Evolutionary conservation across 495 filamentous ascomycete species (phyloP), one percentile per base, ranked within the genome.

Genomic region (Bacidia rubella): DNA sequence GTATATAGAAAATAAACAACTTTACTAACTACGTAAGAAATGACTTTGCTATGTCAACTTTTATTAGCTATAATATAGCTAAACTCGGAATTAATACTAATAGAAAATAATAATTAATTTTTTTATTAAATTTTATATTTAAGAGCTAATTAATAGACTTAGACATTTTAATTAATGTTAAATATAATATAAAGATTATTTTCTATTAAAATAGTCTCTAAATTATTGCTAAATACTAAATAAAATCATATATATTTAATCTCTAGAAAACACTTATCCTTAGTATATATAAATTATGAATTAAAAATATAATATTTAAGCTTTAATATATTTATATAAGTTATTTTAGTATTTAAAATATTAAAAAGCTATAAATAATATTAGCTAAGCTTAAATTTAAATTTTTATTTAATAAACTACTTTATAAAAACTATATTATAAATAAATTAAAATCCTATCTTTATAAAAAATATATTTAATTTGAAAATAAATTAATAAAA

Each of bases 161-260:
- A 5, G 17, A n/a, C 32, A 49, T 49, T 26, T 29, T 49, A 17
- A 25, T 2, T 17, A n/a, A 26, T 10, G 7, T 26, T 12, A 26
- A 26, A 49, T 49, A 49, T 49, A 26, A 15, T 17, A 5, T 47
- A 27, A 27, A 24, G 2, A 26, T 26, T 49, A 54, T 54, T 20
- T 17, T 7, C 48, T 24, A 17, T 21, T 23, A 25, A 15, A 12
- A 47, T 10, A 39, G 9, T 39, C 9, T 39, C n/a, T 9, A 39
- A 10, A 10, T 48, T 23, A 46, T 27, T 26, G 24, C 48, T 40
- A 9, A 15, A 21, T 4, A 23, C 20, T 49, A 23, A 50, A 50
- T 49, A 25, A 54, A 20, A 25, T 25, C 29, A 25, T 48, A 29
- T 3, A 26, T 2, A 17, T 49, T 49, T 19, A 26, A 12, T 26